These are phyloP conservation scores for Alloteropsis angusta DNA, from an alignment of 202 grass and related monocot species.

Conservation along the genomic window DNA sequence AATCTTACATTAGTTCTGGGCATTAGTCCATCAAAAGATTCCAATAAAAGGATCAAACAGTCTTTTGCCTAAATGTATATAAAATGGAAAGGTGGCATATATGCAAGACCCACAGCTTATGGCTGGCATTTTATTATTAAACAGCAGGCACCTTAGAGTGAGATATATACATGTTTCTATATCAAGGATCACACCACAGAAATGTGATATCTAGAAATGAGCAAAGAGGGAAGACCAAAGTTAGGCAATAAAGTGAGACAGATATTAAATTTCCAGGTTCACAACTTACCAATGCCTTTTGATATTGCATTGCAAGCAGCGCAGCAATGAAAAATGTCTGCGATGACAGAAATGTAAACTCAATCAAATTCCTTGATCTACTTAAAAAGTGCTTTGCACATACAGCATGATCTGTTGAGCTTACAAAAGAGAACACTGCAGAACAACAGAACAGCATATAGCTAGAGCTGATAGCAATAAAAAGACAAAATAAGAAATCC, in stretches of 20 bases:
- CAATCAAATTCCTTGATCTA: conserved; percentile 15
- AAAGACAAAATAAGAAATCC: not conserved
- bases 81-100: not conserved
- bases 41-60: not conserved
- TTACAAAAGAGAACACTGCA: not conserved
- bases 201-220: not conserved
- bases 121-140: not conserved
- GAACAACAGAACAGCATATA: not conserved
- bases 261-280: not conserved
- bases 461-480: not conserved
- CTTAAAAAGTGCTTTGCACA: not conserved
- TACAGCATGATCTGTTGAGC: not conserved
- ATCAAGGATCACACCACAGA: not conserved
- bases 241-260: not conserved
- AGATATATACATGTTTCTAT: not conserved
- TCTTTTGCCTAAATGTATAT: not conserved
- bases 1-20: not conserved
- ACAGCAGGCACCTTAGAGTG: not conserved
- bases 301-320: conserved; percentile 88
- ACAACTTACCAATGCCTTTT: conserved; percentile 66
- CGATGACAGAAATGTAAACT: conserved; percentile 20
- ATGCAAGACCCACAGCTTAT: not conserved
- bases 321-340: conserved; percentile 99
- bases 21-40: not conserved
- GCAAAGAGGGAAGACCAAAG: not conserved